Base-by-base conservation (phyloP, 768 basidiomycete species). In the Boletus tomentosulus region DNA sequence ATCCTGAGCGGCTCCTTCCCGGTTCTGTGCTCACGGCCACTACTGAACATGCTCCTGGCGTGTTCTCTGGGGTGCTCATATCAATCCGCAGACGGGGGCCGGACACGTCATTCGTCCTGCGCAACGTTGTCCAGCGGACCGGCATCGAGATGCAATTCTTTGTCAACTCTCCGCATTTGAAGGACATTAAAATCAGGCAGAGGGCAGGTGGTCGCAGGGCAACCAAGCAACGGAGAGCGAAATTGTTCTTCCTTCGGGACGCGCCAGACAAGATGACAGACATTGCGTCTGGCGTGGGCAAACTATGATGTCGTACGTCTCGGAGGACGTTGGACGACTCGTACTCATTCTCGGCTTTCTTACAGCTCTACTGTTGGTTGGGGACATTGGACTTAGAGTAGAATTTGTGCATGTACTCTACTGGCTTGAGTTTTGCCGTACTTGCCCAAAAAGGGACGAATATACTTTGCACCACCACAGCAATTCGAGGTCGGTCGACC, bases 71-170 rank as follows among this genome's bases (percentile, higher is more conserved):
- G 34, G 88, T 98, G 43, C 77, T 98, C 53, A 79, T 97, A 62
- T 82, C 84, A 30, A 80, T 95, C 59, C 83, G 91, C 48, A 81
- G 91, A 62, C 82, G 88, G 37, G 95, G 94, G 1, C 78, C 83
- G 28, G 91, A 92, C 72, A 93, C 92, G 27, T 87, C 85, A n/a
- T 89, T 98, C 66, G 77, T 85, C 50, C 73, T 98, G 48, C 82
- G 96, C 58, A 98, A 98, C 72, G 82, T 97, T 59, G 80, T 98
- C 49, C 88, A 92, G 62, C 80, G 92, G 58, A 92, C 88, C 12
- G 95, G 94, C 12, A 87, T 97, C 37, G 96, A 98, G 77, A 87
- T 92, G 87, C 87, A 87, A 65, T 89, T 92, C 74, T 93, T 87
- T 68, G 83, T 86, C 58, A 84, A 82, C 64, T 90, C 88, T 48